These are phyloP conservation scores for Botryotinia convoluta DNA, from an alignment of 2,329 filamentous ascomycete genomes.

Conservation along the genomic window DNA sequence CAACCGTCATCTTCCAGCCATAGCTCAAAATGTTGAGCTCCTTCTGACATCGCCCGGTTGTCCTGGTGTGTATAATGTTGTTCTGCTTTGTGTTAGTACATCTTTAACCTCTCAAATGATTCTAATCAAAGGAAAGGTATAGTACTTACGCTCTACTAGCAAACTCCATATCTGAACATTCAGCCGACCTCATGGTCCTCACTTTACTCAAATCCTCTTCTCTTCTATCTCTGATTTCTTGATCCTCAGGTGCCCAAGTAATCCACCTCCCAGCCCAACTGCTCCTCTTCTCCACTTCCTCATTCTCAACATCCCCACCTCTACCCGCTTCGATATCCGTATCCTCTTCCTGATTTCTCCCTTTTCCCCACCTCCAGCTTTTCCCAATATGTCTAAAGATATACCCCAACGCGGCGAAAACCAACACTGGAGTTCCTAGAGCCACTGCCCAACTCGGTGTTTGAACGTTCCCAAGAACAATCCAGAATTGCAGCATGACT, in stretches of 20 bases:
- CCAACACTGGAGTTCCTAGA: constrained; percentile 57
- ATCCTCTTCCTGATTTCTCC: neutral
- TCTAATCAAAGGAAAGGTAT: too few relatives aligned
- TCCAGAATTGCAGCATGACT: constrained; percentile 52
- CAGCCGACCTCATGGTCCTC: neutral
- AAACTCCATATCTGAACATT: constrained; percentile 7
- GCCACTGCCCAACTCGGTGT: constrained; percentile 61
- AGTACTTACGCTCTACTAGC: neutral
- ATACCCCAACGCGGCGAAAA: constrained; percentile 48
- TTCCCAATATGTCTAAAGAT: constrained; percentile 29
- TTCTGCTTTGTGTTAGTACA: neutral
- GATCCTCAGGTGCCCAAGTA: neutral
- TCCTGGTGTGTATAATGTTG: neutral
- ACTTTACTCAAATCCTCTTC: neutral
- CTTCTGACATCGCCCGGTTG: constrained; percentile 7
- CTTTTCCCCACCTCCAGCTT: constrained; percentile 5
- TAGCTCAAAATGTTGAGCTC: neutral
- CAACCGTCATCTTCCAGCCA: neutral
- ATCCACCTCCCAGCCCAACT: constrained; percentile 15
- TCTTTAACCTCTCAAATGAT: neutral
- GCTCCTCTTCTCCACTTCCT: neutral
- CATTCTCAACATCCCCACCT: neutral
- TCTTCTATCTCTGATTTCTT: neutral
- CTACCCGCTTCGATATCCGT: neutral
- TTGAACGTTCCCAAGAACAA: constrained; percentile 48